These are phyloP conservation scores for Tardiomyces digboiensis DNA, from an alignment of 1,139 yeast species.

Conservation along the genomic window DNA sequence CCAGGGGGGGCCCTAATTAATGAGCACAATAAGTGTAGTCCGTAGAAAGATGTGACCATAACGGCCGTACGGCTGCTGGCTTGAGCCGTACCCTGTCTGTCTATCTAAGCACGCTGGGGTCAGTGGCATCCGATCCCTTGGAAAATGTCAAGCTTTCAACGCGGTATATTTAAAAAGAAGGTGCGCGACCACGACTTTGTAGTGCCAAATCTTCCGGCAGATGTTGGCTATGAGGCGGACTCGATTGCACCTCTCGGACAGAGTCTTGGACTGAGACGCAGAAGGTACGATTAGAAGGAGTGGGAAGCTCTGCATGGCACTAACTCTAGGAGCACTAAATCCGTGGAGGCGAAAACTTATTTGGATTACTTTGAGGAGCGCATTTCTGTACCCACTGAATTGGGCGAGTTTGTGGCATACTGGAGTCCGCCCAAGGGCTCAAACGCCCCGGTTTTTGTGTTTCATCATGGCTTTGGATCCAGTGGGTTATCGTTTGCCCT, in stretches of 20 bases:
- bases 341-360: no score
- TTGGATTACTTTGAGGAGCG: not conserved
- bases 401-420: slow-evolving; percentile 42
- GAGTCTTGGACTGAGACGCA: no score
- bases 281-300: no score
- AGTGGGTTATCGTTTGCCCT: slow-evolving; percentile 68
- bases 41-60: no score
- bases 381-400: not conserved
- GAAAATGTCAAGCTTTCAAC: not conserved
- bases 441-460: slow-evolving; percentile 49
- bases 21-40: no score
- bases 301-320: no score
- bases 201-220: not conserved
- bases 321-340: no score
- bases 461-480: slow-evolving; percentile 96
- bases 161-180: not conserved
- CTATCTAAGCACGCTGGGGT: no score
- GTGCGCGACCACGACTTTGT: not conserved
- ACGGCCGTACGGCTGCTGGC: no score
- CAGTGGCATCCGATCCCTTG: no score
- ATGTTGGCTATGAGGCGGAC: not conserved
- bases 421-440: slow-evolving; percentile 41
- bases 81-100: no score
- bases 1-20: no score
- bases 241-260: not conserved